Conservation (phyloP, 2,329 filamentous ascomycete genomes). For the Arachnomyces sp. region DNA sequence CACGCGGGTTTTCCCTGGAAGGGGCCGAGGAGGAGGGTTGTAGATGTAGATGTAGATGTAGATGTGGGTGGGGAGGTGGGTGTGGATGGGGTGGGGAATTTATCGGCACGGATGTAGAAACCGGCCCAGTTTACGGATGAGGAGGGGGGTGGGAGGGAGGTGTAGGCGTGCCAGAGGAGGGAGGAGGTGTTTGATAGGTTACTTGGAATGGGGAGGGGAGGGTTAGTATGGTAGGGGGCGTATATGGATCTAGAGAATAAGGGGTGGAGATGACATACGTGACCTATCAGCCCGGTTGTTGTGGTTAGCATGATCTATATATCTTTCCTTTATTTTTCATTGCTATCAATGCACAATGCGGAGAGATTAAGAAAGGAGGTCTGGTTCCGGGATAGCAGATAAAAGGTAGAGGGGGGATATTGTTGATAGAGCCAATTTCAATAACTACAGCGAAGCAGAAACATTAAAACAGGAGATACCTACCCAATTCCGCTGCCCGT, state of each 20-base stretch:
- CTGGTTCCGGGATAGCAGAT: no score
- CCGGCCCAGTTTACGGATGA: conserved; percentile 43
- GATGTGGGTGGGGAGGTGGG: conserved; percentile 12
- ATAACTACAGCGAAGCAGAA: conserved; percentile 9
- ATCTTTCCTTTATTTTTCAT: no score
- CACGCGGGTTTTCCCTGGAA: conserved; percentile 45
- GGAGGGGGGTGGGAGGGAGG: conserved; percentile 36
- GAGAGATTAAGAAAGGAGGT: no score
- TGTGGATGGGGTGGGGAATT: conserved; percentile 27
- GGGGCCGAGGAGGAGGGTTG: conserved; percentile 37
- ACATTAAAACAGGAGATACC: conserved; percentile 5
- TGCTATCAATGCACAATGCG: no score
- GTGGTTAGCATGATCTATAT: no score
- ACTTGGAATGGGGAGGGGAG: conserved; percentile 16
- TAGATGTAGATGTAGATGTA: conserved; percentile 14
- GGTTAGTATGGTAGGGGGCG: not conserved
- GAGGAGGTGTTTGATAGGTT: conserved; percentile 43
- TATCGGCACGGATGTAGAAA: conserved; percentile 40
- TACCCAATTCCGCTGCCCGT: conserved; percentile 42
- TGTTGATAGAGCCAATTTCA: no score
- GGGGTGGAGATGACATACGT: not conserved
- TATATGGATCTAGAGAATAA: not conserved
- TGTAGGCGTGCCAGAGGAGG: conserved; percentile 43
- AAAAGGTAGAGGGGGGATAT: not conserved
- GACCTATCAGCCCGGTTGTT: not conserved